phyloP scores from a whole-genome alignment of 495 filamentous ascomycete genomes.

The Podospora anserina region DNA sequence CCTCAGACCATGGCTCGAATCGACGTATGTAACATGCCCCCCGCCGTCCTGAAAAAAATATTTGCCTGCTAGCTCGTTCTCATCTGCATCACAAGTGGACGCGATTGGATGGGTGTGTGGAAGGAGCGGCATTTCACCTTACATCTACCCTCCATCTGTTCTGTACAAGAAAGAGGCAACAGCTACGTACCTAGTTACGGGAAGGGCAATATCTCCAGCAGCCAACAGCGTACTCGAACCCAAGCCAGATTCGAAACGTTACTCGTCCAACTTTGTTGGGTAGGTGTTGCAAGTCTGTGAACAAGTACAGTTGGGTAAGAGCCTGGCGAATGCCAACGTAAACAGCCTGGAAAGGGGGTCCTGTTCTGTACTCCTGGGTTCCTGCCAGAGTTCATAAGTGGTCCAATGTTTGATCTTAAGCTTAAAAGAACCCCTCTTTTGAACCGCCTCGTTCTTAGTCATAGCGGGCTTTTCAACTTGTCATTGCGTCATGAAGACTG shows the following conservation, averaged over 20 bases:
- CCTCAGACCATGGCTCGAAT: neutral
- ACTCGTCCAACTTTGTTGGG: too few relatives aligned
- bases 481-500: conserved; percentile 14
- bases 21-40: neutral
- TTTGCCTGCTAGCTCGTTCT: neutral
- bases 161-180: neutral
- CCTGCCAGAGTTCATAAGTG: neutral
- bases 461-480: conserved; percentile 4
- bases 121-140: neutral
- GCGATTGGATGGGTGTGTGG: neutral
- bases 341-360: neutral
- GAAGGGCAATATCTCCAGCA: neutral
- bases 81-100: neutral
- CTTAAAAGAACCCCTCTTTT: conserved; percentile 7
- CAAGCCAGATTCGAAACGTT: too few relatives aligned
- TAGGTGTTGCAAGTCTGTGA: too few relatives aligned
- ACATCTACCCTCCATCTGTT: neutral
- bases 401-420: conserved; percentile 3
- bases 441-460: conserved; percentile 13
- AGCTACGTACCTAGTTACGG: too few relatives aligned
- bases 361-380: neutral
- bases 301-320: too few relatives aligned
- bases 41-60: neutral
- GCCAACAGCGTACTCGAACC: neutral
- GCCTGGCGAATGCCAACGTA: too few relatives aligned